Conservation (phyloP, 2,329 filamentous ascomycete species). For the Pseudonectria buxi region DNA sequence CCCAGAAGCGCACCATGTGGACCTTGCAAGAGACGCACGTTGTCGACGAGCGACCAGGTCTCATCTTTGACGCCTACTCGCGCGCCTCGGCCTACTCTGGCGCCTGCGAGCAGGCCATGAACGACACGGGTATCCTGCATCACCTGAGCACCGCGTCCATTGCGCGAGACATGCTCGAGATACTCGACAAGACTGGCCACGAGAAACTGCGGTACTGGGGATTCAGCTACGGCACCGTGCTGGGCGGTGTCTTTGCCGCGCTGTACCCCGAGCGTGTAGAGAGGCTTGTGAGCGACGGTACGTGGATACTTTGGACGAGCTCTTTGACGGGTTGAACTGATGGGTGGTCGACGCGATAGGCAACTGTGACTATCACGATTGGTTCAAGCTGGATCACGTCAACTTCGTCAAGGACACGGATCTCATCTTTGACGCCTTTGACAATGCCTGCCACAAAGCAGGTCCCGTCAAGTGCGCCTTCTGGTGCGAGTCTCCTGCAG, state of each 20-base stretch:
- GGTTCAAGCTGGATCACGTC: slow-evolving; percentile 38
- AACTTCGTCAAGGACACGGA: slow-evolving; percentile 50
- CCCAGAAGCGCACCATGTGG: slow-evolving; percentile 37
- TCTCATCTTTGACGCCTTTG: slow-evolving; percentile 46
- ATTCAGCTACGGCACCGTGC: slow-evolving; percentile 47
- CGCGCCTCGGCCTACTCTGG: slow-evolving; percentile 36
- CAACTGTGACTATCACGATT: slow-evolving; percentile 49
- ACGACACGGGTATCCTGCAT: slow-evolving; percentile 28
- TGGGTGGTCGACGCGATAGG: slow-evolving; percentile 14
- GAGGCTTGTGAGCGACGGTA: slow-evolving; percentile 44
- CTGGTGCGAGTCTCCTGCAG: slow-evolving; percentile 27
- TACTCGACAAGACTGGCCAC: slow-evolving; percentile 35
- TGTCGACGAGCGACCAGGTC: slow-evolving; percentile 40
- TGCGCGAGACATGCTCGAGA: slow-evolving; percentile 42
- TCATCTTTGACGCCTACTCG: slow-evolving; percentile 38
- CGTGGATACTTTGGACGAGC: slow-evolving; percentile 5
- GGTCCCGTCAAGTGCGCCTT: slow-evolving; percentile 43
- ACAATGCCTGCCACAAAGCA: slow-evolving; percentile 45
- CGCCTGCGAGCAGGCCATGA: slow-evolving; percentile 35
- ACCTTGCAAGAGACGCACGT: slow-evolving; percentile 36
- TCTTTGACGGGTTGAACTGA: background rate
- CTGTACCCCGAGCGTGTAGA: slow-evolving; percentile 46
- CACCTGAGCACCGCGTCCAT: slow-evolving; percentile 39
- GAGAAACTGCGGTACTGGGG: slow-evolving; percentile 46
- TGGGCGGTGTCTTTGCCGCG: slow-evolving; percentile 45